Evolutionary conservation across 2,329 filamentous ascomycete species (phyloP).

Genomic region (Eurotiales sp.): DNA sequence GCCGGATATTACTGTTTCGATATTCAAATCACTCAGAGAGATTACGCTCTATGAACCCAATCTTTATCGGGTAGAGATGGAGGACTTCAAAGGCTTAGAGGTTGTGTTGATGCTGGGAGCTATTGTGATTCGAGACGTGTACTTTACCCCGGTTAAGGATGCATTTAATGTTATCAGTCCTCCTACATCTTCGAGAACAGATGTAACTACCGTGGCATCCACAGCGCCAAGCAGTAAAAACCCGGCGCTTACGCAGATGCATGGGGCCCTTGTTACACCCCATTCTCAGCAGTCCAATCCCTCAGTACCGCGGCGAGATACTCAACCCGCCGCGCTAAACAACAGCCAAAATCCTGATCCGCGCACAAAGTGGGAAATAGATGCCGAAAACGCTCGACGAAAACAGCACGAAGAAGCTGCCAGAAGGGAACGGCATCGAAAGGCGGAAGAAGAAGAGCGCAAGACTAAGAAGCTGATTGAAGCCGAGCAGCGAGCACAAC

Average conservation of each 20-base stretch:
- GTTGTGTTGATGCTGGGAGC: conserved; percentile 66
- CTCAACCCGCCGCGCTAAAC: conserved; percentile 18
- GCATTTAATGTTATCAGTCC: conserved; percentile 65
- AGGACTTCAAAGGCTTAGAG: conserved; percentile 91
- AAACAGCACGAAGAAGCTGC: conserved; percentile 40
- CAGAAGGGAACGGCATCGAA: conserved; percentile 41
- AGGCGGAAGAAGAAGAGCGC: conserved; percentile 50
- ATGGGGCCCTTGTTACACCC: neutral
- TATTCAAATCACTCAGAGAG: conserved; percentile 73
- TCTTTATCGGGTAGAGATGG: conserved; percentile 80
- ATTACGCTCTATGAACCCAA: conserved; percentile 93
- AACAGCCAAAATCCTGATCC: conserved; percentile 44
- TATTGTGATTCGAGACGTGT: conserved; percentile 60
- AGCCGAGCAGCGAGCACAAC: conserved; percentile 51
- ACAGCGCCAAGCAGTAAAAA: neutral
- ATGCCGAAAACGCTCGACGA: conserved; percentile 47
- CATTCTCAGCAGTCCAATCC: conserved; percentile 23
- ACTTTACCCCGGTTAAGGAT: conserved; percentile 63
- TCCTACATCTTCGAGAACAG: conserved; percentile 15
- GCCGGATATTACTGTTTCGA: conserved; percentile 89
- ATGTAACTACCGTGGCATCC: conserved; percentile 2
- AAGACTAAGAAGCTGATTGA: conserved; percentile 51
- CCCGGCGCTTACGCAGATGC: neutral
- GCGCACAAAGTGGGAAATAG: conserved; percentile 50
- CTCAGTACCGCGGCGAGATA: conserved; percentile 20